These are phyloP conservation scores for Hypocreales sp. DNA, from an alignment of 2,329 filamentous ascomycete genomes.

Conservation along the genomic window DNA sequence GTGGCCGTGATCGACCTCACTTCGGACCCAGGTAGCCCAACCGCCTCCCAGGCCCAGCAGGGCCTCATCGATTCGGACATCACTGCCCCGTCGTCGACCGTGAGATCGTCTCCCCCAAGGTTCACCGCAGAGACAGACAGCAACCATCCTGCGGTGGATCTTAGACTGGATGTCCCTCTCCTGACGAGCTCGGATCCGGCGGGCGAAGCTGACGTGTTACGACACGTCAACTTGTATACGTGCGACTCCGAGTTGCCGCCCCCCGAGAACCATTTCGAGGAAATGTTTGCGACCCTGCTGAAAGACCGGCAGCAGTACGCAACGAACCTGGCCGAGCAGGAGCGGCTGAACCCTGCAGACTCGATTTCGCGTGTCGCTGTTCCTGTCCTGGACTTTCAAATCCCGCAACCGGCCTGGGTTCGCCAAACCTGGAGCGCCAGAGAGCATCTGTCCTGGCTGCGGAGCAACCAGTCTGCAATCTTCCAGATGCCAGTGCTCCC, in stretches of 20 bases:
- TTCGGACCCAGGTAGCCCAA: constrained; percentile 15
- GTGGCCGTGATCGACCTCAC: constrained; percentile 11
- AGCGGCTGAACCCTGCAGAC: constrained; percentile 11
- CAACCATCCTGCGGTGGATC: not conserved
- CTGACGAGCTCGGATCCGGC: constrained; percentile 5
- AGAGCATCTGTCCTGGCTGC: constrained; percentile 13
- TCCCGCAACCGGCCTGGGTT: constrained; percentile 10
- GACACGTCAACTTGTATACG: not conserved
- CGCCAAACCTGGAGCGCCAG: constrained; percentile 5
- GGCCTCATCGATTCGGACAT: constrained; percentile 9
- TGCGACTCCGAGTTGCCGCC: too few species aligned
- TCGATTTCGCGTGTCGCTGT: constrained; percentile 12
- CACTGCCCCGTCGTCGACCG: constrained; percentile 2
- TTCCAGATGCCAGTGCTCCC: constrained; percentile 3
- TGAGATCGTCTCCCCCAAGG: constrained; percentile 5
- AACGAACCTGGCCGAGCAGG: constrained; percentile 10
- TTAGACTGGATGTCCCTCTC: constrained; percentile 9
- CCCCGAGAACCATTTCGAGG: constrained; percentile 8
- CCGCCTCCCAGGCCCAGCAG: not conserved
- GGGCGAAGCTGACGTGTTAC: not conserved
- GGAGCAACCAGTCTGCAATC: not conserved
- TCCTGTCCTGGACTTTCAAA: constrained; percentile 12
- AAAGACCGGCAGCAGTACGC: constrained; percentile 4
- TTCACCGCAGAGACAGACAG: too few species aligned
- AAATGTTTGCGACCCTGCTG: constrained; percentile 9